Evolutionary conservation across 208 protist genomes (phyloP), one percentile per base, ranked within the genome.

Genomic region (Herpetomonas samuelpessoai): DNA sequence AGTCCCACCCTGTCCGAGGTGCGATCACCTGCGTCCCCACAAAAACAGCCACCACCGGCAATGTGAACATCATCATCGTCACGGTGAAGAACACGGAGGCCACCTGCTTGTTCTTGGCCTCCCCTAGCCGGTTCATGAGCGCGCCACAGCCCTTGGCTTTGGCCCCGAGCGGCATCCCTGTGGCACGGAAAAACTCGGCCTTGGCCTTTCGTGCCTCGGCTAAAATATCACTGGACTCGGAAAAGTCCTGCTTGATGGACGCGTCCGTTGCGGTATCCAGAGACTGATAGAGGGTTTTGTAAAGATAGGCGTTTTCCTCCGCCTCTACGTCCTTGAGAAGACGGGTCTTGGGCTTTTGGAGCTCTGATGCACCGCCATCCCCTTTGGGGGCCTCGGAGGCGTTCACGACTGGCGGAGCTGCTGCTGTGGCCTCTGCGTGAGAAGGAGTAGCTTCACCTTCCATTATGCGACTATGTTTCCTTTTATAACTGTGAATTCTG

Each of bases 21-120:
- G 88, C 88, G 14, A 91, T 30, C 35, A 86, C 35, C 22, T 79
- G 59, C 74, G 85, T 79, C 21, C 76, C 82, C 24, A 89, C 45
- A 21, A 95, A 57, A 30, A 95, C 49, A 26, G 70, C 58, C 6
- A 83, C 25, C 29, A 95, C 47, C 0, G 88, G 88, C 25, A 91
- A 19, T 10, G 86, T 91, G 18, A 92, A 72, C 71, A 95, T 92
- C 12, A 78, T 51, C 18, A 60, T 61, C 22, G 70, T 90, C 44
- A 68, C 66, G 19, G 82, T 45, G 12, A 91, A 28, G 58, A 95
- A 91, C 0, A 79, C 55, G 1, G 53, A 49, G 1, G 68, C 57
- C 19, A 91, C 88, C 19, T 62, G 31, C n/a, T 59, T 27, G 41
- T 88, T 81, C 35, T 73, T 27, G 27, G 57, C 39, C 25, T 80